Conservation (phyloP, 2,329 filamentous ascomycete species). For the Rosellinia necatrix region DNA sequence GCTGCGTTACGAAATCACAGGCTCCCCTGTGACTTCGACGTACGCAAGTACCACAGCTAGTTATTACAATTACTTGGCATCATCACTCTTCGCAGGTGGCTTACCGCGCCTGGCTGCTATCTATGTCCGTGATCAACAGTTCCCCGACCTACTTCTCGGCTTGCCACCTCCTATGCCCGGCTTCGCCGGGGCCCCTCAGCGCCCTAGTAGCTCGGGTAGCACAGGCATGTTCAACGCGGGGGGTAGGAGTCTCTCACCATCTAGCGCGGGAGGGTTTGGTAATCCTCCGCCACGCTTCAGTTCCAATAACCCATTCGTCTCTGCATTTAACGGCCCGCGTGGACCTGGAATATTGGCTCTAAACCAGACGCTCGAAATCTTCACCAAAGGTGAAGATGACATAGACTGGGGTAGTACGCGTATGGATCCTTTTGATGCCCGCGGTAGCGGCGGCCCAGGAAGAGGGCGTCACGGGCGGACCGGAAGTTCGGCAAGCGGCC, state of each 20-base stretch:
- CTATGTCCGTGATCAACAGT: conserved; percentile 84
- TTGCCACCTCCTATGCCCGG: conserved; percentile 66
- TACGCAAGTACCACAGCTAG: conserved; percentile 59
- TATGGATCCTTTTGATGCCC: conserved; percentile 44
- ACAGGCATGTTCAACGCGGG: conserved; percentile 36
- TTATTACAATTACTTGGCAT: conserved; percentile 85
- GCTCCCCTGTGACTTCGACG: conserved; percentile 59
- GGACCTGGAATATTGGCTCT: conserved; percentile 42
- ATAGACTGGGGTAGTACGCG: conserved; percentile 63
- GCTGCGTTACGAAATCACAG: conserved; percentile 82
- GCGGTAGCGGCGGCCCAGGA: conserved; percentile 24
- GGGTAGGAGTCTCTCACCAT: conserved; percentile 35
- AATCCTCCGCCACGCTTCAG: conserved; percentile 53
- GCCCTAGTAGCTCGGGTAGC: conserved; percentile 44
- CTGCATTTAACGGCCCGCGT: conserved; percentile 40
- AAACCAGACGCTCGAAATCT: conserved; percentile 62
- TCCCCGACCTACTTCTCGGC: conserved; percentile 76
- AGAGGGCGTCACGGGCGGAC: conserved; percentile 38
- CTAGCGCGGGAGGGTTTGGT: conserved; percentile 24
- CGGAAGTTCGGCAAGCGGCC: conserved; percentile 38
- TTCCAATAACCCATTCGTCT: conserved; percentile 64
- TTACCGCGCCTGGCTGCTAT: conserved; percentile 76
- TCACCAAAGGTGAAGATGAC: conserved; percentile 63
- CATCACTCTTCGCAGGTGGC: conserved; percentile 76
- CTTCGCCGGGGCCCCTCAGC: conserved; percentile 45